Evolutionary conservation across 352 stramenopile genomes (phyloP), one percentile per base, ranked within the genome.

Genomic region (Phytophthora sp.): DNA sequence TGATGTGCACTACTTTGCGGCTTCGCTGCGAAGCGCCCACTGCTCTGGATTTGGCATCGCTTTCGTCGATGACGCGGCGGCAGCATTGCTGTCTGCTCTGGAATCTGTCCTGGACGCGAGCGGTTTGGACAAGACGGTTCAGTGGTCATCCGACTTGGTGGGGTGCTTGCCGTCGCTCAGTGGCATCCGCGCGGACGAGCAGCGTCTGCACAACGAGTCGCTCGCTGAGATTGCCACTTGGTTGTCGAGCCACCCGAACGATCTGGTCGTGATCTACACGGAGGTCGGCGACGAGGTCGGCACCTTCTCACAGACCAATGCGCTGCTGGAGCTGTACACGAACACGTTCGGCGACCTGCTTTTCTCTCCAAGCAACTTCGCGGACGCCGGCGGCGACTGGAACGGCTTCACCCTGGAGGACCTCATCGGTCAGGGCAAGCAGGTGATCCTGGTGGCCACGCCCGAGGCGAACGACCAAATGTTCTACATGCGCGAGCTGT

Each of bases 1-100:
- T 27, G 86, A 95, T 24, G 77, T 88, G 18, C 86, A 95, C 66
- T 95, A 87, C 63, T 91, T 91, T 51, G 71, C 65, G 30, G 74
- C 72, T 5, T 66, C 69, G 20, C 57, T 93, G 24, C 77, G 70
- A 31, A 88, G 72, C 35, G 84, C 72, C 15, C 84, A 95, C 69
- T 95, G 86, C 70, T 89, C 80, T 3, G 38, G 61, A 0, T 67
- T 83, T 20, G 76, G 57, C 0, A 80, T 89, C 15, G 45, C 76
- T 1, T 76, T 91, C n/a, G 37, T 91, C 12, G 59, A 84, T n/a
- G 73, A 88, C 27, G 64, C 70, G 18, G 73, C 63, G 5, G 28
- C 54, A 4, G 39, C 65, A 2, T 52, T 90, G n/a, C 57, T 79
- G 49, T 58, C 60, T 3, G 59, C 52, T 2, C 48, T 84, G 20